phyloP scores from a whole-genome alignment of 2,329 filamentous ascomycete genomes.

The Alternaria brassicae region DNA sequence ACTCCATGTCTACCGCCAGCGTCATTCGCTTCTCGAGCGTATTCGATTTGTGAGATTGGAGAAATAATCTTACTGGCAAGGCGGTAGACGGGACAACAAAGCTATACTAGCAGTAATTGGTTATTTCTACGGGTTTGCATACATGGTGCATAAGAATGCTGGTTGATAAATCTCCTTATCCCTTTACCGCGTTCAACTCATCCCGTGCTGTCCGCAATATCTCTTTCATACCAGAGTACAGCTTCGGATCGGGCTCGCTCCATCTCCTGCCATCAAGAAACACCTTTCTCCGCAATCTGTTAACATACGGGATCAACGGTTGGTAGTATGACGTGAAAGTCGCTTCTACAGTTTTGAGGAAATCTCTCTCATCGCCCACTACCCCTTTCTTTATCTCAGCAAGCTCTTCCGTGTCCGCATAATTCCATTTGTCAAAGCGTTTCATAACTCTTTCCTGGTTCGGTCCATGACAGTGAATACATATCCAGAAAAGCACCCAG shows the following conservation, averaged over 20 bases:
- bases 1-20: background rate
- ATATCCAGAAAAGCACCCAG: conserved; percentile 58
- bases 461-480: conserved; percentile 53
- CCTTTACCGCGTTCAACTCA: background rate
- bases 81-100: background rate
- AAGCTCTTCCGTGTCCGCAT: background rate
- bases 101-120: conserved; percentile 3
- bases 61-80: background rate
- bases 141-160: background rate
- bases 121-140: background rate
- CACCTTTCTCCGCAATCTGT: conserved; percentile 47
- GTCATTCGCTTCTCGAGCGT: background rate
- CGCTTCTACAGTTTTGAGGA: conserved; percentile 4
- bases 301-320: conserved; percentile 46
- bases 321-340: conserved; percentile 6
- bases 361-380: conserved; percentile 12
- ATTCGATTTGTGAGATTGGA: background rate
- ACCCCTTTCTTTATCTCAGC: background rate
- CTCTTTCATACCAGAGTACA: conserved; percentile 10
- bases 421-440: conserved; percentile 49
- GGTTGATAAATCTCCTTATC: conserved; percentile 2
- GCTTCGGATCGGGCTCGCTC: conserved; percentile 11
- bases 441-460: conserved; percentile 12
- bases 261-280: conserved; percentile 42
- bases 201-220: conserved; percentile 1